These are phyloP conservation scores for Talaromyces sp. DNA, from an alignment of 2,329 filamentous ascomycete species.

Conservation along the genomic window DNA sequence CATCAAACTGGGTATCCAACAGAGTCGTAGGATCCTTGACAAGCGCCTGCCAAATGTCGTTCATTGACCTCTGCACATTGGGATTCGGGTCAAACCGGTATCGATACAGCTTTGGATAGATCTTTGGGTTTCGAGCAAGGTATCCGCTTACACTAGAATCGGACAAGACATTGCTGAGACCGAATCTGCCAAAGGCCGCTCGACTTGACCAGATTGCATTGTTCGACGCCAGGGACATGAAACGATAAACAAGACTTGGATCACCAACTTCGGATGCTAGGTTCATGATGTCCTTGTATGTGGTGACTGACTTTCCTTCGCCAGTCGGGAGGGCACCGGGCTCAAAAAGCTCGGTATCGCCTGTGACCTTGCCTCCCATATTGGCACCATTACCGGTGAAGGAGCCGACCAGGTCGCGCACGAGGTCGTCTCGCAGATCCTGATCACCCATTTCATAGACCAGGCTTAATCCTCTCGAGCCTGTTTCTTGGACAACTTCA, in stretches of 20 bases:
- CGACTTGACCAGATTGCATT: slow-evolving; percentile 97
- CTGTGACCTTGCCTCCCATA: slow-evolving; percentile 73
- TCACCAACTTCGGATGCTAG: slow-evolving; percentile 96
- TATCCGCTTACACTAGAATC: slow-evolving; percentile 70
- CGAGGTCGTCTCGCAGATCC: slow-evolving; percentile 74
- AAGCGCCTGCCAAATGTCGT: slow-evolving; percentile 95
- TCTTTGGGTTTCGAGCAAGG: slow-evolving; percentile 78
- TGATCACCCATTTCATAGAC: slow-evolving; percentile 92
- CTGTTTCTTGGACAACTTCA: slow-evolving; percentile 92
- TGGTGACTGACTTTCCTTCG: slow-evolving; percentile 84
- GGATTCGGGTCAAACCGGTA: slow-evolving; percentile 94
- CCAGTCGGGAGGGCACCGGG: slow-evolving; percentile 85
- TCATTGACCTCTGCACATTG: slow-evolving; percentile 93
- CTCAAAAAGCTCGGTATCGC: slow-evolving; percentile 91
- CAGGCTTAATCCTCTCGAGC: slow-evolving; percentile 83
- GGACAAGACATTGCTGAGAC: slow-evolving; percentile 85
- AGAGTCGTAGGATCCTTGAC: slow-evolving; percentile 80
- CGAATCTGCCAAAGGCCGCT: slow-evolving; percentile 91
- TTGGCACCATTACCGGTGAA: slow-evolving; percentile 70
- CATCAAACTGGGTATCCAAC: slow-evolving; percentile 78
- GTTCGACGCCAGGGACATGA: slow-evolving; percentile 95
- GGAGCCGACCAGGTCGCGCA: slow-evolving; percentile 81
- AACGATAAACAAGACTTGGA: slow-evolving; percentile 93
- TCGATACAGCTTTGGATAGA: slow-evolving; percentile 91
- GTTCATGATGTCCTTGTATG: slow-evolving; percentile 95